These are phyloP conservation scores for Hericium erinaceus DNA, from an alignment of 768 basidiomycete species.

Conservation along the genomic window DNA sequence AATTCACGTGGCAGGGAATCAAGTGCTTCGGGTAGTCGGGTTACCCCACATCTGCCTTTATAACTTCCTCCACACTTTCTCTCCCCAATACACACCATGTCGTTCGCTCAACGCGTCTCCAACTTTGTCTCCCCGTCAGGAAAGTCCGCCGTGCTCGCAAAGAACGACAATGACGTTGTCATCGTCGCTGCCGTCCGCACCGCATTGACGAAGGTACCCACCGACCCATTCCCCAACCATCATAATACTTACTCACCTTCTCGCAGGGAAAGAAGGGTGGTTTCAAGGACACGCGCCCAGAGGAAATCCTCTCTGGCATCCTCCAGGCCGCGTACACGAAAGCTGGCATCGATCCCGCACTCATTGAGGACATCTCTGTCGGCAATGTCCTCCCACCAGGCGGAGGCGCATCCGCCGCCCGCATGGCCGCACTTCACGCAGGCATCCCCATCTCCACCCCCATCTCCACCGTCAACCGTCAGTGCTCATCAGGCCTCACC, in stretches of 20 bases:
- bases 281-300: slow-evolving; percentile 85
- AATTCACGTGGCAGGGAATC: background rate
- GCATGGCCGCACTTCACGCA: slow-evolving; percentile 81
- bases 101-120: slow-evolving; percentile 11
- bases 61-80: background rate
- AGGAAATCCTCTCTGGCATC: slow-evolving; percentile 70
- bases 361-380: slow-evolving; percentile 78
- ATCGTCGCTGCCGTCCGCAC: slow-evolving; percentile 84
- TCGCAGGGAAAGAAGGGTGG: slow-evolving; percentile 72
- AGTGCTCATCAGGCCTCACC: slow-evolving; percentile 83
- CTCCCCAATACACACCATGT: slow-evolving; percentile 12
- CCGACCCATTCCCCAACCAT: background rate
- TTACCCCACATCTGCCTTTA: background rate
- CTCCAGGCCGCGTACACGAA: slow-evolving; percentile 65
- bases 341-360: slow-evolving; percentile 62
- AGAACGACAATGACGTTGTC: slow-evolving; percentile 82
- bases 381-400: slow-evolving; percentile 86
- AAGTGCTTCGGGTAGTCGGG: background rate
- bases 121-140: slow-evolving; percentile 11
- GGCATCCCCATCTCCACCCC: slow-evolving; percentile 73
- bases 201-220: slow-evolving; percentile 78
- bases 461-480: slow-evolving; percentile 80
- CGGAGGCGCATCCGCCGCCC: slow-evolving; percentile 72
- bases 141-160: slow-evolving; percentile 35
- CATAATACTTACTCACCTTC: background rate